Percentiles rank a stretch among this genome's conserved stretches.
Evolutionary conservation across 176 grass and related monocot genomes (phyloP).

Genomic region (Alloteropsis semialata): DNA sequence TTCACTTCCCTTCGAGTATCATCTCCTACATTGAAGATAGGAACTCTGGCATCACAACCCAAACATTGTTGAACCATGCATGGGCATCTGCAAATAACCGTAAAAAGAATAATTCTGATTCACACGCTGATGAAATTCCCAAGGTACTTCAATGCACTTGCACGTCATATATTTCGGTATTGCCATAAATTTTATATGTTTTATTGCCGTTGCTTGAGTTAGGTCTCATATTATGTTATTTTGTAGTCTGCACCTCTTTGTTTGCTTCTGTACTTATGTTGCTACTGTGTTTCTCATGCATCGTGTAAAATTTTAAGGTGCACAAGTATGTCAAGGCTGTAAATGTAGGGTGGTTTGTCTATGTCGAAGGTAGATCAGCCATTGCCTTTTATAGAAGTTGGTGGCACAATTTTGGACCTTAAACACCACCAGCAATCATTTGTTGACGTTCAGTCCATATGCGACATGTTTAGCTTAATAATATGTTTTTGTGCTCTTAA

Average conservation of each 20-base stretch:
- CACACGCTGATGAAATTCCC: slow-evolving; percentile 55
- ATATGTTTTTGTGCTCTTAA: not conserved
- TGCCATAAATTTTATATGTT: not conserved
- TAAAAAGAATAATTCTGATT: slow-evolving; percentile 59
- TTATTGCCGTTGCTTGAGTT: not conserved
- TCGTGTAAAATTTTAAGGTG: not conserved
- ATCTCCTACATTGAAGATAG: slow-evolving; percentile 87
- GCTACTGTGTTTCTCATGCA: slow-evolving; percentile 9
- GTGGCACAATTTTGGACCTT: not conserved
- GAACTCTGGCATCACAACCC: slow-evolving; percentile 85
- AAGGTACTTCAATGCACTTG: slow-evolving; percentile 55
- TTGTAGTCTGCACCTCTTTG: not conserved
- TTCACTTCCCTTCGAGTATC: slow-evolving; percentile 77
- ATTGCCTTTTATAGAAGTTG: not conserved
- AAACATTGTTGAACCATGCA: slow-evolving; percentile 81
- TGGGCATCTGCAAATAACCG: slow-evolving; percentile 73
- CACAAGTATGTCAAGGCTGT: not conserved
- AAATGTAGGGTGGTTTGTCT: not conserved
- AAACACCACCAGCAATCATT: not conserved
- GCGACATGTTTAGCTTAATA: not conserved
- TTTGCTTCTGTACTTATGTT: not conserved
- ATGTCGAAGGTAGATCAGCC: not conserved
- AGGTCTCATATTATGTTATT: not conserved
- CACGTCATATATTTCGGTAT: not conserved
- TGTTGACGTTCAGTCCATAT: not conserved